Conservation (phyloP, 2,329 filamentous ascomycete genomes). For the Aureobasidium sp. region DNA sequence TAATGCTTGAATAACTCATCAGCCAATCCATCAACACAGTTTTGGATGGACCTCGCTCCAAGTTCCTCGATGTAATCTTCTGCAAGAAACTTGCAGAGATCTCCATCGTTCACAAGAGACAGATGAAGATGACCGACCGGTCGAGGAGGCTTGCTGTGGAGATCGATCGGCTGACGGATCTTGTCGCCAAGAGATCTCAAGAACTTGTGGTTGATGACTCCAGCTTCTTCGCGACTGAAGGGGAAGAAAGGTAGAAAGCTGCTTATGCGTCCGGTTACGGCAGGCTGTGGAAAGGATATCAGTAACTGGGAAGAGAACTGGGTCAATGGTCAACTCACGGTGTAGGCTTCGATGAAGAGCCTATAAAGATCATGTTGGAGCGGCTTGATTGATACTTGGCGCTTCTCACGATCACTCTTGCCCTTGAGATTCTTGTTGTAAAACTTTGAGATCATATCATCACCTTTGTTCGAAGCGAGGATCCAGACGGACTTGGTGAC, state of each 20-base stretch:
- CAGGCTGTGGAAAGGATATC: constrained; percentile 14
- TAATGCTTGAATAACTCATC: constrained; percentile 5
- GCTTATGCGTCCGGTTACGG: constrained; percentile 32
- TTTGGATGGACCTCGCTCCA: constrained; percentile 26
- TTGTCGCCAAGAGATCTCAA: constrained; percentile 29
- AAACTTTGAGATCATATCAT: constrained; percentile 33
- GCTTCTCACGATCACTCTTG: constrained; percentile 15
- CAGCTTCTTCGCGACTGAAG: constrained; percentile 32
- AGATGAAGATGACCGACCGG: constrained; percentile 28
- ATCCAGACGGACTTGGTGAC: constrained; percentile 43
- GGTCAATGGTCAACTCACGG: background rate
- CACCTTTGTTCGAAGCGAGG: constrained; percentile 38
- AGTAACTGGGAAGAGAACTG: background rate
- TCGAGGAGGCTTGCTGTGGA: constrained; percentile 21
- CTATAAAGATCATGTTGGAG: background rate
- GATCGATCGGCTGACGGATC: constrained; percentile 20
- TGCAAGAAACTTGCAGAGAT: constrained; percentile 26
- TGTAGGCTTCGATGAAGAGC: background rate
- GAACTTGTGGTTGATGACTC: constrained; percentile 36
- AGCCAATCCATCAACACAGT: constrained; percentile 16
- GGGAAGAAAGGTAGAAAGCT: constrained; percentile 36
- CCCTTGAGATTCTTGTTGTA: constrained; percentile 24
- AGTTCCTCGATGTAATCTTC: constrained; percentile 26
- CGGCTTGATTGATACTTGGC: background rate
- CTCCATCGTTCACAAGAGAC: constrained; percentile 22